Evolutionary conservation across 768 basidiomycete genomes (phyloP).

Genomic region (Candolleomyces aberdarensis): DNA sequence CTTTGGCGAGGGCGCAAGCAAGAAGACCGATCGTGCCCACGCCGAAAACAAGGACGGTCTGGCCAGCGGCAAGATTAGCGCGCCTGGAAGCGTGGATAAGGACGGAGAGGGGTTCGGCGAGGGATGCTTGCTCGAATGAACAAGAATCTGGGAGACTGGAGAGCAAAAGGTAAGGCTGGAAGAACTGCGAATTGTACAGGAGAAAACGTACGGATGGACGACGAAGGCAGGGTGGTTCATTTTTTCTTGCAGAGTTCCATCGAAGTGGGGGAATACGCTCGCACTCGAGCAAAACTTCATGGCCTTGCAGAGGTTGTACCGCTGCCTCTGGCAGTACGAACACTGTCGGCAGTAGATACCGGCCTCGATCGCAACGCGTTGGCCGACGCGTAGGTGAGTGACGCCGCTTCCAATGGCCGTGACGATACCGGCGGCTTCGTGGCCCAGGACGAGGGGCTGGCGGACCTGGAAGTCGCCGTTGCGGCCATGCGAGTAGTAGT

Average conservation of each 20-base stretch:
- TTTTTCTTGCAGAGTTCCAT: conserved; percentile 83
- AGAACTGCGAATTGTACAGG: not conserved
- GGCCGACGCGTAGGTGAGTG: conserved; percentile 62
- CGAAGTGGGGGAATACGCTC: conserved; percentile 88
- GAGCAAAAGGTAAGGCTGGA: not conserved
- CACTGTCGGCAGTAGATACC: conserved; percentile 85
- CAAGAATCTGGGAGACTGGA: conserved; percentile 70
- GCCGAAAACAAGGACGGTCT: conserved; percentile 84
- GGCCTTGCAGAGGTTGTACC: conserved; percentile 90
- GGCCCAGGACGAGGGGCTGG: conserved; percentile 86
- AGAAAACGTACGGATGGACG: conserved; percentile 74
- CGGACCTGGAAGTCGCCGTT: conserved; percentile 92
- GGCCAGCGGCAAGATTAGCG: conserved; percentile 42
- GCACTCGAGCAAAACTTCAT: conserved; percentile 91
- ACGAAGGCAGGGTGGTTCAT: conserved; percentile 89
- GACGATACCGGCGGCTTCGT: conserved; percentile 88
- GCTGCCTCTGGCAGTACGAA: conserved; percentile 63
- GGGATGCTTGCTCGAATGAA: conserved; percentile 76
- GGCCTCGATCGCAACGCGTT: conserved; percentile 91
- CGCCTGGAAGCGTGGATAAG: conserved; percentile 64
- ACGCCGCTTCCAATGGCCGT: conserved; percentile 79
- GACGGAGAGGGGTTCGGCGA: conserved; percentile 94
- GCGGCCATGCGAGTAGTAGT: conserved; percentile 85
- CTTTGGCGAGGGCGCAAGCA: conserved; percentile 75
- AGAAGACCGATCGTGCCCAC: conserved; percentile 93